Percentiles rank a stretch among this genome's conserved stretches.
Conservation (phyloP, 1,284 basidiomycete genomes). For the Rhodotorula sp. region DNA sequence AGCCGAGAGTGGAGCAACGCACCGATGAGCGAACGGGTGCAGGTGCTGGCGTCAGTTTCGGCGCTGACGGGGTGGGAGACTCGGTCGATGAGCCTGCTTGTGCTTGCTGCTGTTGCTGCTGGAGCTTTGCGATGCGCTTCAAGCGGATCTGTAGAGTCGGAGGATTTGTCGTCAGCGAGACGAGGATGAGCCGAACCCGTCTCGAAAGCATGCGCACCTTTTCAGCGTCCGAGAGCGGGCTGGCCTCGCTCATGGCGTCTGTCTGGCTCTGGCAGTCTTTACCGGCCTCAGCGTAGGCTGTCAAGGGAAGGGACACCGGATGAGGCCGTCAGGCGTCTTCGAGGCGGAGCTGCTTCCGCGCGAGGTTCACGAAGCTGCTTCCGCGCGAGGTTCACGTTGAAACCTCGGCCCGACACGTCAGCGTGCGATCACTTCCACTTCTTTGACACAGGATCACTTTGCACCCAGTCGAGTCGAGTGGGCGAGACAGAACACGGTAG, state of each 20-base stretch:
- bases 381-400: too few species aligned
- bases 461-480: too few species aligned
- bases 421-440: not conserved
- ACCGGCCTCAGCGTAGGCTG: too few species aligned
- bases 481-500: too few species aligned
- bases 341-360: too few species aligned
- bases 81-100: not conserved
- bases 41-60: not conserved
- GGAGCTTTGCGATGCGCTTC: constrained; percentile 41
- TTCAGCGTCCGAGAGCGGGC: constrained; percentile 13
- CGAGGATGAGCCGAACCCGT: not conserved
- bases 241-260: not conserved
- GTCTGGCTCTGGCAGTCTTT: too few species aligned
- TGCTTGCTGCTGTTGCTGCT: constrained; percentile 18
- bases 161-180: not conserved
- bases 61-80: not conserved
- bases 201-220: not conserved
- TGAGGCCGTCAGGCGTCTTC: too few species aligned
- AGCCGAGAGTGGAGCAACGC: not conserved
- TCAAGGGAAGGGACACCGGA: too few species aligned
- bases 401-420: too few species aligned
- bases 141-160: constrained; percentile 35
- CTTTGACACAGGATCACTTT: too few species aligned
- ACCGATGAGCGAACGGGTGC: not conserved
- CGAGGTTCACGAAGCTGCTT: too few species aligned